Conservation (phyloP, 1,284 basidiomycete species). For the Fomitiporia mediterranea region DNA sequence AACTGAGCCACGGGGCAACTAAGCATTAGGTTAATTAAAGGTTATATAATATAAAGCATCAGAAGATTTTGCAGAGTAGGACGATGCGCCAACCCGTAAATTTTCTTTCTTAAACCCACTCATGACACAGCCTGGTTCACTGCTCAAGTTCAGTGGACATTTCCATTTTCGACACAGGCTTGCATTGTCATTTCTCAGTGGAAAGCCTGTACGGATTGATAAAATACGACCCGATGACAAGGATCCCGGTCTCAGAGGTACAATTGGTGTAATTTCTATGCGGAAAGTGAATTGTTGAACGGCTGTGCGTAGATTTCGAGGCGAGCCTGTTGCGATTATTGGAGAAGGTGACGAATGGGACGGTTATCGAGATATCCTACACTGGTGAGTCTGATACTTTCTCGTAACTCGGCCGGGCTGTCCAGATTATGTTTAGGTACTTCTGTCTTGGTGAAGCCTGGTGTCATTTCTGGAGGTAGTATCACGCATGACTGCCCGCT, state of each 20-base stretch:
- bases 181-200: slow-evolving; percentile 84
- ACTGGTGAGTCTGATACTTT: slow-evolving; percentile 57
- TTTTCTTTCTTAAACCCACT: not conserved
- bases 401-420: not conserved
- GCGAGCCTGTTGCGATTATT: slow-evolving; percentile 85
- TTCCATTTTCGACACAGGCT: slow-evolving; percentile 82
- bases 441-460: slow-evolving; percentile 86
- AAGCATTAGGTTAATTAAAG: not conserved
- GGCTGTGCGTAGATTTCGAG: slow-evolving; percentile 73
- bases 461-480: slow-evolving; percentile 82
- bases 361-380: slow-evolving; percentile 92
- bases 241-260: slow-evolving; percentile 89
- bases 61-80: too few relatives aligned
- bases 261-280: slow-evolving; percentile 19
- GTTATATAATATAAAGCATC: not conserved
- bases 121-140: slow-evolving; percentile 9
- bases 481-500: slow-evolving; percentile 85
- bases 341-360: slow-evolving; percentile 94
- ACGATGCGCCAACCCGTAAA: not conserved
- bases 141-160: slow-evolving; percentile 63
- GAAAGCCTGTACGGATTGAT: slow-evolving; percentile 83
- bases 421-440: slow-evolving; percentile 59
- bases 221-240: slow-evolving; percentile 89
- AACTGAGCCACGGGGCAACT: slow-evolving; percentile 18
- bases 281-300: slow-evolving; percentile 9